These are phyloP conservation scores for Tuber brumale DNA, from an alignment of 495 filamentous ascomycete species.

Conservation along the genomic window DNA sequence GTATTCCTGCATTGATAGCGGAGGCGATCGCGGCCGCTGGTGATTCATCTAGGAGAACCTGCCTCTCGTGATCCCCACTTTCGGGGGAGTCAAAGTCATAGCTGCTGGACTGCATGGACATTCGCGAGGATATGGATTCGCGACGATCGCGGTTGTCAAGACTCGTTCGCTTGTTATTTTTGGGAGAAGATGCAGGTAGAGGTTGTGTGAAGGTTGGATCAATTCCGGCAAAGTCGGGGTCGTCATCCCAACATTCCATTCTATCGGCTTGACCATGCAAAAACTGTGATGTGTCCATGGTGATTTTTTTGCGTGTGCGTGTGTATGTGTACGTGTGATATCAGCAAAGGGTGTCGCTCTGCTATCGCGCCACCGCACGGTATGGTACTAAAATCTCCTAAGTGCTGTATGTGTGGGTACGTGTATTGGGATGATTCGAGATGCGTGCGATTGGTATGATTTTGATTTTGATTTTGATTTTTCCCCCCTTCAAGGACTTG, in stretches of 20 bases:
- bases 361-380: constrained; percentile 31
- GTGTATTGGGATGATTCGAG: constrained; percentile 38
- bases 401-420: constrained; percentile 12
- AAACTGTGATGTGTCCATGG: constrained; percentile 40
- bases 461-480: neutral
- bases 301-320: constrained; percentile 32
- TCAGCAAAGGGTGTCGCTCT: neutral
- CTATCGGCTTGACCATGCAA: constrained; percentile 38
- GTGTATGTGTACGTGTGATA: constrained; percentile 20
- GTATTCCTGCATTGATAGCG: constrained; percentile 81
- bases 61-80: constrained; percentile 35
- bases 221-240: constrained; percentile 41
- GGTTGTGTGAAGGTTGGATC: constrained; percentile 35
- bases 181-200: constrained; percentile 30
- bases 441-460: constrained; percentile 34
- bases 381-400: constrained; percentile 18
- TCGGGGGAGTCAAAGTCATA: constrained; percentile 39
- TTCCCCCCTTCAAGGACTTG: constrained; percentile 14
- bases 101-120: constrained; percentile 39
- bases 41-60: constrained; percentile 39
- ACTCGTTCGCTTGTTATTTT: constrained; percentile 35
- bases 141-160: constrained; percentile 37
- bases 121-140: constrained; percentile 41
- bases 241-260: constrained; percentile 43
- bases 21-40: constrained; percentile 63